Percentiles rank a stretch among this genome's conserved stretches.
phyloP scores from a whole-genome alignment of 2,329 filamentous ascomycete species.

The Stagonosporopsis rhizophila region DNA sequence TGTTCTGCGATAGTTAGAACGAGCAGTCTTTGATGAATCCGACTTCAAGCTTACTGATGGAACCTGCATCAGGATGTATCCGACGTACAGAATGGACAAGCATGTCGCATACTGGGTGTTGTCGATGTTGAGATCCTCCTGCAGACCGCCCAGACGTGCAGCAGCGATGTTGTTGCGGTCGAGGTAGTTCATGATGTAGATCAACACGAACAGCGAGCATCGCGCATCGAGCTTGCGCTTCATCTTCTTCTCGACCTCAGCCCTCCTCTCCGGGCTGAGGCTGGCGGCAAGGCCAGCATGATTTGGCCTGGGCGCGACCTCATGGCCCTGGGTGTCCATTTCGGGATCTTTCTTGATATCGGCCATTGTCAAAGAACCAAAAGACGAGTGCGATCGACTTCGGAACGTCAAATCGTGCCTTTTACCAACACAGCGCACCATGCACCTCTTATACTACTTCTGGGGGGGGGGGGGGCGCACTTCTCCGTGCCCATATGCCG shows the following conservation, averaged over 20 bases:
- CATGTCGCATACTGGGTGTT: constrained; percentile 45
- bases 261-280: constrained; percentile 41
- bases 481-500: constrained; percentile 14
- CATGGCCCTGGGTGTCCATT: constrained; percentile 12
- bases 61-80: constrained; percentile 17
- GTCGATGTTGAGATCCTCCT: constrained; percentile 41
- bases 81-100: constrained; percentile 40
- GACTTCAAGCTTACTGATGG: background rate
- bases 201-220: constrained; percentile 45
- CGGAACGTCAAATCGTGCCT: constrained; percentile 14
- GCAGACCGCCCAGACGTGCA: constrained; percentile 42
- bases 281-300: constrained; percentile 27
- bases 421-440: background rate
- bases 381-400: constrained; percentile 10
- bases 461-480: background rate
- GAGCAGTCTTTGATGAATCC: background rate
- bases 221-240: constrained; percentile 45
- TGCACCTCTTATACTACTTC: constrained; percentile 9
- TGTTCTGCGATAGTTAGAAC: constrained; percentile 22
- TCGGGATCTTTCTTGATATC: constrained; percentile 17
- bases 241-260: constrained; percentile 43
- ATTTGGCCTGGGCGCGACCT: constrained; percentile 9
- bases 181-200: constrained; percentile 48
- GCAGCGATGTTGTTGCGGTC: constrained; percentile 47
- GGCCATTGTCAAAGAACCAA: constrained; percentile 12